Conservation (phyloP, 2,329 filamentous ascomycete genomes). For the Phyllosticta citribraziliensis region DNA sequence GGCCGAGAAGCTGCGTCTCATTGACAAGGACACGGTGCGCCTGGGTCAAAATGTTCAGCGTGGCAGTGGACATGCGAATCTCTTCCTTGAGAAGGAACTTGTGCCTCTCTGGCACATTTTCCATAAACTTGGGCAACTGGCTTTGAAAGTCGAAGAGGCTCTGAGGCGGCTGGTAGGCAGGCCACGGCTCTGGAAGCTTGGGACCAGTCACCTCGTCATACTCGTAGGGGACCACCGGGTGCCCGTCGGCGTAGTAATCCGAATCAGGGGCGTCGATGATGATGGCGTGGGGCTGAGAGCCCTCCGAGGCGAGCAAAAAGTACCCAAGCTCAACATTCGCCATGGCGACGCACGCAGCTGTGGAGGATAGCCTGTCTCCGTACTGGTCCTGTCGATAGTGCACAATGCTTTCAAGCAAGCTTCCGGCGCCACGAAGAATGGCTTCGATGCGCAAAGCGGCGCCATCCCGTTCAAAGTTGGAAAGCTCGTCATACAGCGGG, state of each 20-base stretch:
- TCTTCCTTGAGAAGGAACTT: slow-evolving; percentile 56
- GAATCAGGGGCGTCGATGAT: slow-evolving; percentile 39
- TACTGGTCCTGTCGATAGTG: slow-evolving; percentile 19
- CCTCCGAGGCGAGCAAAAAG: slow-evolving; percentile 42
- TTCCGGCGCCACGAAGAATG: slow-evolving; percentile 43
- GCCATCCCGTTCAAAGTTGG: slow-evolving; percentile 39
- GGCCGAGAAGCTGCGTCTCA: slow-evolving; percentile 59
- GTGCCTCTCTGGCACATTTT: slow-evolving; percentile 50
- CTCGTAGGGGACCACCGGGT: slow-evolving; percentile 37
- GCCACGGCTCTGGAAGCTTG: slow-evolving; percentile 44
- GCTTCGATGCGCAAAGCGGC: slow-evolving; percentile 47
- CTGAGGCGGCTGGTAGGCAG: slow-evolving; percentile 54
- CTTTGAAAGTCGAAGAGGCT: slow-evolving; percentile 47
- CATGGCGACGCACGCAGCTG: slow-evolving; percentile 40
- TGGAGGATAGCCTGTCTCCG: slow-evolving; percentile 17
- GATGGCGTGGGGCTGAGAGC: slow-evolving; percentile 41
- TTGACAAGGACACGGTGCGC: slow-evolving; percentile 61
- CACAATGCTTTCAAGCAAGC: slow-evolving; percentile 40
- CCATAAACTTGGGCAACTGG: slow-evolving; percentile 46
- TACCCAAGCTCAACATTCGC: slow-evolving; percentile 49
- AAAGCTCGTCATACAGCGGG: slow-evolving; percentile 47
- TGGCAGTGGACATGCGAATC: slow-evolving; percentile 59
- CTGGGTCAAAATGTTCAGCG: slow-evolving; percentile 61
- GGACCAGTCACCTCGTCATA: slow-evolving; percentile 31
- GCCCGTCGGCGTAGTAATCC: slow-evolving; percentile 21